These are phyloP conservation scores for Neofusicoccum parvum DNA, from an alignment of 2,329 filamentous ascomycete genomes.

Conservation along the genomic window DNA sequence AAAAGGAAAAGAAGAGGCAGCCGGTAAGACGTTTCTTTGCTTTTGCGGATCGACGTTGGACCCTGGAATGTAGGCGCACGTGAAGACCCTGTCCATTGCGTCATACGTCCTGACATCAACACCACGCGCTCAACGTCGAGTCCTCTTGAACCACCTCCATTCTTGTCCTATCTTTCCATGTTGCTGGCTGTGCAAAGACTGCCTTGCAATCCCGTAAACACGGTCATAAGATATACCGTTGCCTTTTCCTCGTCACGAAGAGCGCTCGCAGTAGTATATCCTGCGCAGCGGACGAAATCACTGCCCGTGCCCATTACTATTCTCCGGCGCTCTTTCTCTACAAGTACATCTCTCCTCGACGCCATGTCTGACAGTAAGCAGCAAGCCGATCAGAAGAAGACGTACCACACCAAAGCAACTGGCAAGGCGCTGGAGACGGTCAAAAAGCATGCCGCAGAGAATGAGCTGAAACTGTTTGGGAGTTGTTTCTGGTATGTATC, in stretches of 20 bases:
- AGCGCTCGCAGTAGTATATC: not conserved
- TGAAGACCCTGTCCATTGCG: slow-evolving; percentile 13
- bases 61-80: not conserved
- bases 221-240: not conserved
- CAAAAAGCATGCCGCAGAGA: slow-evolving; percentile 69
- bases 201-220: not conserved
- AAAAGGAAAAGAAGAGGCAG: slow-evolving; percentile 65
- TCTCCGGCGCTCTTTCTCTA: slow-evolving; percentile 23
- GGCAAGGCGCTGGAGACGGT: slow-evolving; percentile 70
- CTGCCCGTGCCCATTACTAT: not conserved
- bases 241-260: not conserved
- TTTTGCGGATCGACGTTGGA: not conserved
- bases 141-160: not conserved
- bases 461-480: slow-evolving; percentile 75
- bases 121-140: not conserved
- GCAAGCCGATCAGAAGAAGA: slow-evolving; percentile 54
- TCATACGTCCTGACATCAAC: slow-evolving; percentile 15
- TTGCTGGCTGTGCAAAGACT: not conserved
- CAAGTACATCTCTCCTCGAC: slow-evolving; percentile 45
- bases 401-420: slow-evolving; percentile 70
- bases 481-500: slow-evolving; percentile 75
- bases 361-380: slow-evolving; percentile 49
- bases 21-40: not conserved
- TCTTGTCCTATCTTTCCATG: not conserved
- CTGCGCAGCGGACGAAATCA: not conserved